Evolutionary conservation across 164 flowering plant genomes (phyloP).

Genomic region (Cinnamomum chago): DNA sequence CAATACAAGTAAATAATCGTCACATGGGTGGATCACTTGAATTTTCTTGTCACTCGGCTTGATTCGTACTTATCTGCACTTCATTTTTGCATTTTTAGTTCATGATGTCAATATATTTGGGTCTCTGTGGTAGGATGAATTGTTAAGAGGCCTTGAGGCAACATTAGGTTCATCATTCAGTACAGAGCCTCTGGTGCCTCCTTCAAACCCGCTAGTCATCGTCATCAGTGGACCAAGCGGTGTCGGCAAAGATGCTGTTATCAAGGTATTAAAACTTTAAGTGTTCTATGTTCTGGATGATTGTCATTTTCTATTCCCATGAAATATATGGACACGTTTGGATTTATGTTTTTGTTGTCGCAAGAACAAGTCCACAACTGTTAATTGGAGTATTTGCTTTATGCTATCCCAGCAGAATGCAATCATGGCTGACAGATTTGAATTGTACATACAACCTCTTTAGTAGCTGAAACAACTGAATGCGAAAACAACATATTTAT

Average conservation of each 20-base stretch:
- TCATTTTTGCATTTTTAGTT: not conserved
- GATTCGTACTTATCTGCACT: not conserved
- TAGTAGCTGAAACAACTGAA: not conserved
- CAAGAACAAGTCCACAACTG: not conserved
- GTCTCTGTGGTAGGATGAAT: conserved; percentile 24
- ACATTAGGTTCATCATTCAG: conserved; percentile 59
- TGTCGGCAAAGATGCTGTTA: conserved; percentile 86
- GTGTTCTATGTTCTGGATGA: not conserved
- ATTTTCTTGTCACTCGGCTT: not conserved
- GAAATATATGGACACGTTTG: not conserved
- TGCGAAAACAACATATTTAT: not conserved
- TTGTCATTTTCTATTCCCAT: not conserved
- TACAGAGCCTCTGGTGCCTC: conserved; percentile 45
- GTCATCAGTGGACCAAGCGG: conserved; percentile 97
- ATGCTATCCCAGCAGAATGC: not conserved
- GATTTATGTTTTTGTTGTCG: not conserved
- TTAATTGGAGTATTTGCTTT: not conserved
- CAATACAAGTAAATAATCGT: not conserved
- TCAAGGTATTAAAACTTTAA: conserved; percentile 25
- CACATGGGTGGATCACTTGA: not conserved
- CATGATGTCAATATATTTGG: not conserved
- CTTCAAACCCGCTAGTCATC: conserved; percentile 57
- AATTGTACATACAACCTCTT: not conserved
- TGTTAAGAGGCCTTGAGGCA: conserved; percentile 72
- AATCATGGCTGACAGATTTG: not conserved